Evolutionary conservation across 495 filamentous ascomycete genomes (phyloP).

Genomic region (Trichoderma reesei): DNA sequence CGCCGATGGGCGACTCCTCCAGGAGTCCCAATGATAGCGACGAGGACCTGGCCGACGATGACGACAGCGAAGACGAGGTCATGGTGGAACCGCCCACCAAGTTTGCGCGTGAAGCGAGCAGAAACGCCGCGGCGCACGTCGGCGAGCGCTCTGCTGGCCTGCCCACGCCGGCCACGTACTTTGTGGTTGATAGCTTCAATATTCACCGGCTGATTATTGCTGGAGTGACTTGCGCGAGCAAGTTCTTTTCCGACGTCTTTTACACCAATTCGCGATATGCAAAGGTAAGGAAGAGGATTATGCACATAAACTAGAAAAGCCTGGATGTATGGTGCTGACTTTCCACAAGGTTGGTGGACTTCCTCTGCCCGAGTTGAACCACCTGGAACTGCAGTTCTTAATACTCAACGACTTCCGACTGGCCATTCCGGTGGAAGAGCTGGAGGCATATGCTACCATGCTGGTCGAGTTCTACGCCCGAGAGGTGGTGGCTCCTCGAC

Average conservation of each 20-base stretch:
- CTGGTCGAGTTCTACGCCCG: constrained; percentile 95
- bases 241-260: constrained; percentile 99
- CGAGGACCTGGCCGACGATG: constrained; percentile 31
- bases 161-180: constrained; percentile 50
- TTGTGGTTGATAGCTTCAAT: constrained; percentile 98
- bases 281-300: constrained; percentile 54
- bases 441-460: constrained; percentile 98
- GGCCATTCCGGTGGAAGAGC: constrained; percentile 84
- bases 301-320: neutral
- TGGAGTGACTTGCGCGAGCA: constrained; percentile 95
- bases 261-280: constrained; percentile 99
- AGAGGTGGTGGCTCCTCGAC: constrained; percentile 56
- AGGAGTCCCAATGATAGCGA: constrained; percentile 17
- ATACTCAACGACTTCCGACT: constrained; percentile 95
- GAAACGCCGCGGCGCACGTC: constrained; percentile 24
- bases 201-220: constrained; percentile 97
- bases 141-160: constrained; percentile 26
- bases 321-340: neutral
- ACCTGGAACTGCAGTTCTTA: constrained; percentile 93
- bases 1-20: constrained; percentile 26
- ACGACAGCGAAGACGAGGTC: constrained; percentile 22
- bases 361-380: constrained; percentile 92
- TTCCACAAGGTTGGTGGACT: constrained; percentile 75
- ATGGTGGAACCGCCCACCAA: constrained; percentile 6
- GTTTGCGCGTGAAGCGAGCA: constrained; percentile 12